A percentile compares a stretch with the other conserved stretches of the same genome.
phyloP scores from a whole-genome alignment of 768 basidiomycete genomes.

The Boletales sp. region DNA sequence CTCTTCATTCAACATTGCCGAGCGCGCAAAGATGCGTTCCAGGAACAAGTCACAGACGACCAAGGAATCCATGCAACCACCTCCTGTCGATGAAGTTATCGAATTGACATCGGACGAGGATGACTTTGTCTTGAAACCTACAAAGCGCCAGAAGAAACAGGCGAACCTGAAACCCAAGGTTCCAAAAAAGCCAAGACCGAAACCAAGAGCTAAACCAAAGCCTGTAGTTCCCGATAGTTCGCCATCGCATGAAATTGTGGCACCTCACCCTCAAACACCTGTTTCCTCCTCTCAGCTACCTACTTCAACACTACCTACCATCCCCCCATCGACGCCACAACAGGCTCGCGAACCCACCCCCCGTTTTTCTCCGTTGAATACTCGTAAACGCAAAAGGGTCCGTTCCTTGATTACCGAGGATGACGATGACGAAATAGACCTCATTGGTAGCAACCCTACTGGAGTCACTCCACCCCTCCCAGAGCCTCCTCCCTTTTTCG shows the following conservation, averaged over 20 bases:
- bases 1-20: slow-evolving; percentile 44
- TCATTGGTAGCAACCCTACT: not conserved
- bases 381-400: slow-evolving; percentile 26
- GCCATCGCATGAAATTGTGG: slow-evolving; percentile 10
- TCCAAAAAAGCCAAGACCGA: slow-evolving; percentile 24
- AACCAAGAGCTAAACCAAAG: slow-evolving; percentile 18
- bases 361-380: slow-evolving; percentile 14
- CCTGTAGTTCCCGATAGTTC: slow-evolving; percentile 16
- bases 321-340: slow-evolving; percentile 22
- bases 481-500: slow-evolving; percentile 46
- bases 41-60: slow-evolving; percentile 29
- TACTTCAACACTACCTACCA: slow-evolving; percentile 29
- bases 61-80: slow-evolving; percentile 8
- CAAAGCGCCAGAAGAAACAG: slow-evolving; percentile 31
- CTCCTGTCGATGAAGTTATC: slow-evolving; percentile 34
- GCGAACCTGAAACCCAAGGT: slow-evolving; percentile 27
- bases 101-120: slow-evolving; percentile 46
- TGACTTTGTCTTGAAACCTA: slow-evolving; percentile 31
- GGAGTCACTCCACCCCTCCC: slow-evolving; percentile 3
- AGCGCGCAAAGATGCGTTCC: slow-evolving; percentile 55
- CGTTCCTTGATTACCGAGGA: slow-evolving; percentile 4
- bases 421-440: slow-evolving; percentile 16
- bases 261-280: slow-evolving; percentile 27
- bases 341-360: slow-evolving; percentile 23
- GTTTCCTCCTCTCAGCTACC: slow-evolving; percentile 31